A percentile compares a stretch with the other conserved stretches of the same genome.
Evolutionary conservation across 768 basidiomycete species (phyloP).

Genomic region (Calocybe gangraenosa): DNA sequence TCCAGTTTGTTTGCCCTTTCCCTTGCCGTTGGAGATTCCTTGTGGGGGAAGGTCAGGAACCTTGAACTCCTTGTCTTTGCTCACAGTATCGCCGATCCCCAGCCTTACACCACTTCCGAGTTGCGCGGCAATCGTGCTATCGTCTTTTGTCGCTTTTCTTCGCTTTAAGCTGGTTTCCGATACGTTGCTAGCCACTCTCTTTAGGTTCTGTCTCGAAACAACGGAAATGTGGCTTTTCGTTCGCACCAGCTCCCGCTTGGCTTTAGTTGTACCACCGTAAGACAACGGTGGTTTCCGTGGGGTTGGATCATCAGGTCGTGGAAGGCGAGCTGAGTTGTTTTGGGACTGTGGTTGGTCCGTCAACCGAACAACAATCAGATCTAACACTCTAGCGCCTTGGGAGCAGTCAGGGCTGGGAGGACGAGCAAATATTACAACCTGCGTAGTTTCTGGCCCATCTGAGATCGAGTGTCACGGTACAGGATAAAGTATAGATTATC

Average conservation of each 20-base stretch:
- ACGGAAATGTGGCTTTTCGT: conserved; percentile 22
- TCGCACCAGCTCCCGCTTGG: conserved; percentile 25
- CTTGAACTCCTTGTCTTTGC: conserved; percentile 38
- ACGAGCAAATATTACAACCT: conserved; percentile 54
- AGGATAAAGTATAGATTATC: neutral
- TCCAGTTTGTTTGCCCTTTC: conserved; percentile 35
- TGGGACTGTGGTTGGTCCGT: conserved; percentile 31
- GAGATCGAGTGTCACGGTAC: neutral
- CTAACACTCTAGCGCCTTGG: conserved; percentile 23
- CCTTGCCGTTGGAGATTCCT: conserved; percentile 22
- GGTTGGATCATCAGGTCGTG: conserved; percentile 76
- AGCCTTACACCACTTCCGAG: conserved; percentile 35
- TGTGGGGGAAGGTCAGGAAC: conserved; percentile 41
- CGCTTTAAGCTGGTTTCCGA: conserved; percentile 22
- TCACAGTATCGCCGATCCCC: conserved; percentile 15
- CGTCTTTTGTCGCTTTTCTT: conserved; percentile 24
- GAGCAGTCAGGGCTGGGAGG: conserved; percentile 14
- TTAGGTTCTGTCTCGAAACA: conserved; percentile 12
- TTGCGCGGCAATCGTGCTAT: conserved; percentile 24
- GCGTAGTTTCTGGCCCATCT: conserved; percentile 70
- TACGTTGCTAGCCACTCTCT: conserved; percentile 11
- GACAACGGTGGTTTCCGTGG: conserved; percentile 61
- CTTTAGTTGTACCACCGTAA: conserved; percentile 19
- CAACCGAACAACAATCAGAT: conserved; percentile 56
- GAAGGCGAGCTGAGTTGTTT: conserved; percentile 32